Conservation (phyloP, 768 basidiomycete species). For the Termitomyces sp. region DNA sequence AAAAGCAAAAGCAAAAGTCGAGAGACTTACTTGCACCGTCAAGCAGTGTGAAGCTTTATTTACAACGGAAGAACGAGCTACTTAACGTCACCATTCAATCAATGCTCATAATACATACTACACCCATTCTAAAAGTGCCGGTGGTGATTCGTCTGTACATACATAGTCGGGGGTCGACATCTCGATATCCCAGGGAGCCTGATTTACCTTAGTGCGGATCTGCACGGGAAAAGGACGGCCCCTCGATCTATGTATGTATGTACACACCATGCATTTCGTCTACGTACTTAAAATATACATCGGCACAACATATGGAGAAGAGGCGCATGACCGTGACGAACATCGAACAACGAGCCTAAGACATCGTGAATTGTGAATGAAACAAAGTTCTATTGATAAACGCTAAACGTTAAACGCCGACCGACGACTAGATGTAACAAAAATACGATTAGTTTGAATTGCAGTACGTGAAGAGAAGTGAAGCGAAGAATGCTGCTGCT, state of each 20-base stretch:
- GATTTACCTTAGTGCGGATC: neutral
- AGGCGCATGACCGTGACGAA: too few relatives aligned
- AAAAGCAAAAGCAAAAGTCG: too few relatives aligned
- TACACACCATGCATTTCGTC: neutral
- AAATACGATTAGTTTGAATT: conserved; percentile 12
- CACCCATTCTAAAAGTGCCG: neutral
- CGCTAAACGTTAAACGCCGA: too few relatives aligned
- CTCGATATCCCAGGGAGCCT: neutral
- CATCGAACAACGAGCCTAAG: too few relatives aligned
- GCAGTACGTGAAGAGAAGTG: conserved; percentile 6
- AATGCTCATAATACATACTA: too few relatives aligned
- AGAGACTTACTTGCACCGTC: too few relatives aligned
- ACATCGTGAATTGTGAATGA: neutral
- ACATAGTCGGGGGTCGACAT: neutral
- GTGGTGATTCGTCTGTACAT: neutral
- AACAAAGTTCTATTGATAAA: neutral
- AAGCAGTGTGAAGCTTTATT: too few relatives aligned
- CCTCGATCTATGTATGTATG: too few relatives aligned
- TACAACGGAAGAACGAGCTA: neutral
- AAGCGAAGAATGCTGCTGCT: neutral
- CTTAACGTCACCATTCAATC: neutral
- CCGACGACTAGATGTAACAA: neutral
- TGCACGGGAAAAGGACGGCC: neutral
- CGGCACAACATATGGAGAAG: neutral
- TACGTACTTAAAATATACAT: neutral